Base-by-base conservation (phyloP, 2,329 filamentous ascomycete genomes). In the Dactylellina parvicollis region DNA sequence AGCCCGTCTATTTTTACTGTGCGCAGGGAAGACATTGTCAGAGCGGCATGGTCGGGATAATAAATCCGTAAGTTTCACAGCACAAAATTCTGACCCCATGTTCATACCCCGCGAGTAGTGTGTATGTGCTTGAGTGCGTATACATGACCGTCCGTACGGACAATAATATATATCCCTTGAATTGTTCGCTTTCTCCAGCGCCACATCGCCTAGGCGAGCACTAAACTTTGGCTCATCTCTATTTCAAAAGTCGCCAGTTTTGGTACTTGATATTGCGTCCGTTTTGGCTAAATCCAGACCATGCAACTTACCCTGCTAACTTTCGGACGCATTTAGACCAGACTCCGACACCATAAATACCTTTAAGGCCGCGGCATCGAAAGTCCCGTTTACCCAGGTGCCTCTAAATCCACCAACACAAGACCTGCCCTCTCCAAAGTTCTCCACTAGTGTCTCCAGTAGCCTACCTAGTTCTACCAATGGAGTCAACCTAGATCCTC, bases 1-100 rank as follows among this genome's bases (percentile, higher is more conserved):
- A 85, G 61, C 91, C 91, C 24, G 83, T 93, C 76, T 95, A 91
- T 90, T 82, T 91, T 76, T 94, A 90, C 84, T 94, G 91, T 82
- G 87, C 87, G 26, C 89, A 92, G 80, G 87, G 80, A 52, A 86
- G 85, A 78, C 91, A 95, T 82, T 95, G 91, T 81, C 86, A 92
- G 80, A 82, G 80, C 49, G 90, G 90, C 74, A 92, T 92, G 89
- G 85, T 86, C 66, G 89, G 91, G 83, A 89, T 91, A 30, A 88
- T 92, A 79, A 92, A 93, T 81, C 87, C 89, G 70, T 74, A 67
- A 66, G 70, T 67, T 38, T 18, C 49, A 46, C 50, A n/a, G 24
- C 55, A 49, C 14, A 36, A 16, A 54, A 61, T 49, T 46, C 44
- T n/a, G n/a, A n/a, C n/a, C n/a, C n/a, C n/a, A n/a, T n/a, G n/a